Evolutionary conservation across 495 filamentous ascomycete genomes (phyloP).

Genomic region (Hypoxylon fragiforme): DNA sequence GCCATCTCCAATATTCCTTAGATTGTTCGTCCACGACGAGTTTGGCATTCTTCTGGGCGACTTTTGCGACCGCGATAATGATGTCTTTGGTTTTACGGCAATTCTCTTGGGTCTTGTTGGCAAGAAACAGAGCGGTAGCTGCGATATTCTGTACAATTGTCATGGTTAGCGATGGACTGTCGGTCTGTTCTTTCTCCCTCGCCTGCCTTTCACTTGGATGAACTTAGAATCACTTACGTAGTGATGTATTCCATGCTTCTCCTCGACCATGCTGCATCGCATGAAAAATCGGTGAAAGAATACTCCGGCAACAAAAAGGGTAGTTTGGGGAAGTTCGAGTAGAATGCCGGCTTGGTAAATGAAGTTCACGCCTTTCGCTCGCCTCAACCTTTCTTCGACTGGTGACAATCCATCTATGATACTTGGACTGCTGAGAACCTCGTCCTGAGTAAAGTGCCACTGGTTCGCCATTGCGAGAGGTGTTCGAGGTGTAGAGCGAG

Average conservation of each 20-base stretch:
- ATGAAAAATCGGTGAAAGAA: constrained; percentile 96
- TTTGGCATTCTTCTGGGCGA: constrained; percentile 89
- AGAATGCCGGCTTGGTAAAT: constrained; percentile 92
- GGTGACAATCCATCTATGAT: constrained; percentile 77
- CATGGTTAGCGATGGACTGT: constrained; percentile 3
- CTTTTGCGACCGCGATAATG: constrained; percentile 87
- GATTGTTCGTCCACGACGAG: constrained; percentile 89
- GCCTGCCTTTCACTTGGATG: too few relatives aligned
- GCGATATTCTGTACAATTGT: constrained; percentile 64
- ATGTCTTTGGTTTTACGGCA: constrained; percentile 91
- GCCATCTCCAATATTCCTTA: constrained; percentile 97
- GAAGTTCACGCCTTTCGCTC: constrained; percentile 93
- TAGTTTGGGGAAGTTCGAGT: constrained; percentile 88
- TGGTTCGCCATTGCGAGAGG: constrained; percentile 54
- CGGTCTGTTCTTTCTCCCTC: too few relatives aligned
- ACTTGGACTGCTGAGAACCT: constrained; percentile 80
- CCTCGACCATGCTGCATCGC: constrained; percentile 74
- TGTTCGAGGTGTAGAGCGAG: constrained; percentile 33
- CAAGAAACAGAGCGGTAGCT: constrained; percentile 86
- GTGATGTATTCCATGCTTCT: constrained; percentile 75
- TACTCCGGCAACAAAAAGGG: constrained; percentile 85
- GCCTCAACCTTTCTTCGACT: constrained; percentile 72
- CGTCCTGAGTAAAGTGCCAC: constrained; percentile 87
- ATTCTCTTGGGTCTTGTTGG: constrained; percentile 96
- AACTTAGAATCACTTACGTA: constrained; percentile 75